Base-by-base conservation (phyloP, 2,329 filamentous ascomycete species). In the Penicillium corylophilum region DNA sequence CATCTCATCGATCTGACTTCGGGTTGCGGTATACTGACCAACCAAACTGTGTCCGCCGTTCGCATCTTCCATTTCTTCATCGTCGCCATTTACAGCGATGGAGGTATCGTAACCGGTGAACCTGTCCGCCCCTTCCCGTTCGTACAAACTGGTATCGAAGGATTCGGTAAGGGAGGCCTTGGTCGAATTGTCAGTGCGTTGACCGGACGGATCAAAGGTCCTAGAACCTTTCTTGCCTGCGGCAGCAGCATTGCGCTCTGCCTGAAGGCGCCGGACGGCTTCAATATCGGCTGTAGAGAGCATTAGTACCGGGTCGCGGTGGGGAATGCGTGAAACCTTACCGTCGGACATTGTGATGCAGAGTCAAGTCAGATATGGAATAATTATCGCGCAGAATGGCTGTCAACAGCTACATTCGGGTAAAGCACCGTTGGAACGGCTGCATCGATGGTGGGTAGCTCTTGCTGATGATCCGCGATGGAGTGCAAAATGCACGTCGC, bases 1-100 rank as follows among this genome's bases (percentile, higher is more conserved):
- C 74, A 96, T 95, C 74, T 99, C 94, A 69, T 96, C 90, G 68
- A 99, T 92, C 75, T 96, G 90, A 45, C 89, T 86, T 62, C 84
- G 87, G 35, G 91, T 93, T 23, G 94, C 94, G 31, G 94, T 99
- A 75, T 99, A 99, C 74, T 97, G 94, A 57, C 92, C 93, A 29
- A 96, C 87, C 54, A 99, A 79, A 54, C 90, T 84, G 65, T 88
- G 84, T 62, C 89, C 78, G n/a, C 78, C 85, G 71, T 89, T 87
- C 50, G 76, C 84, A 71, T 90, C 90, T 53, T 88, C 87, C 65
- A 87, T 86, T 60, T 92, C 88, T 53, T 90, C 87, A 65, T 90
- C 89, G 48, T 86, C 87, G 67, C 88, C 88, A 63, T 83, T 84
- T 50, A 86, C 84, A 35, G 92, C 88, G 63, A 97, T 89, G 36